Base-by-base conservation (phyloP, 2,329 filamentous ascomycete species). In the Diaporthe australafricana region DNA sequence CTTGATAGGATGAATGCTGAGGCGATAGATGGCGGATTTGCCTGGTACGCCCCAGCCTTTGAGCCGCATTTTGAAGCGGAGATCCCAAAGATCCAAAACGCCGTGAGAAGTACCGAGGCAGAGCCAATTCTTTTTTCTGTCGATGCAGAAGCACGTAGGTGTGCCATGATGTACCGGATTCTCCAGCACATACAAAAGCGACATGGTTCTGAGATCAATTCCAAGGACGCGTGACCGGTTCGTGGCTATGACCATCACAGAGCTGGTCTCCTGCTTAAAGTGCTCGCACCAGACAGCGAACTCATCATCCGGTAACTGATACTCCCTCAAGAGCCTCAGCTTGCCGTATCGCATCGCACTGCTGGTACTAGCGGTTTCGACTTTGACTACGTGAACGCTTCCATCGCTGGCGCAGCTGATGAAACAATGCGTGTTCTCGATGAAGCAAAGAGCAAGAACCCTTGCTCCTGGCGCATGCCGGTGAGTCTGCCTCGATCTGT, bases 341-440 rank as follows among this genome's bases (percentile, higher is more conserved):
- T 94, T 95, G 53, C 93, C 91, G 79, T 98, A 98, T 70, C 94
- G 92, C 66, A 89, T 87, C 7, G 90, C 88, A 53, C 82, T 82
- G 69, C 80, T 83, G 25, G 83, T 81, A 5, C 81, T 77, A 8
- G 83, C 80, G 1, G 86, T 87, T 71, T 90, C 88, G n/a, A 97
- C 91, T 78, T 94, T 94, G 73, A 98, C 93, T 2, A 97, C 93
- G 78, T 97, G 93, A 12, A 99, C 91, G 76, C 92, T 96, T 27
- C 96, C 96, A 80, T 99, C 95, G 57, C 90, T 94, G 6, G 94
- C 95, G 67, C 94, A 96, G 78, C 94, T 97, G 73, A 98, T 88
- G 79, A 99, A 98, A 27, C 94, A 95, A 80, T 98, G 95, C 0
- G 95, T 98, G 75, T 95, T 93, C 78, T 98, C 95, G 48, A 99